Evolutionary conservation across 2,329 filamentous ascomycete genomes (phyloP).

Genomic region (Chrysoporthe deuterocubensis): DNA sequence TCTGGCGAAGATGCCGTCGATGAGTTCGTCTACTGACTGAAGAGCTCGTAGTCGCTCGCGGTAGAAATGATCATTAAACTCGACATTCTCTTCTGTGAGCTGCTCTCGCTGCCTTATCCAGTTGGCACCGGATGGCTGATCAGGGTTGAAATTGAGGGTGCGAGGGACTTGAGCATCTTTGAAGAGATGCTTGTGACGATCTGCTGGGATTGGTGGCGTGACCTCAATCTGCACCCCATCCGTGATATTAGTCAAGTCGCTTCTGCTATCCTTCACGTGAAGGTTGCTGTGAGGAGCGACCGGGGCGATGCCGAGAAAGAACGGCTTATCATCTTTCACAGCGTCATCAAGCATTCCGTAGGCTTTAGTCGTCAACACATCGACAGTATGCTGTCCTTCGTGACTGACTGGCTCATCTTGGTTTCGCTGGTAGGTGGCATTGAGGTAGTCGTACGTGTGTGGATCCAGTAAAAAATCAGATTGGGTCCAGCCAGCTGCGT

Average conservation of each 20-base stretch:
- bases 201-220: slow-evolving; percentile 57
- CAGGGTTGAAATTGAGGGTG: slow-evolving; percentile 68
- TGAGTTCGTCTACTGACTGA: slow-evolving; percentile 59
- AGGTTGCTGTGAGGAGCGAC: slow-evolving; percentile 59
- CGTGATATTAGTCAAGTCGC: slow-evolving; percentile 48
- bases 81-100: slow-evolving; percentile 41
- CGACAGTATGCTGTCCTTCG: slow-evolving; percentile 35
- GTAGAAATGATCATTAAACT: slow-evolving; percentile 56
- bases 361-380: slow-evolving; percentile 34
- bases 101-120: slow-evolving; percentile 47
- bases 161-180: slow-evolving; percentile 61
- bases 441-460: slow-evolving; percentile 66
- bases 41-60: slow-evolving; percentile 54
- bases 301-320: slow-evolving; percentile 68
- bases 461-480: slow-evolving; percentile 56
- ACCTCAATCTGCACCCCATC: slow-evolving; percentile 49
- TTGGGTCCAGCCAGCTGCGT: slow-evolving; percentile 11
- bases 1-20: slow-evolving; percentile 49
- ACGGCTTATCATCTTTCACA: slow-evolving; percentile 47
- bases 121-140: slow-evolving; percentile 48
- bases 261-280: background rate
- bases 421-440: slow-evolving; percentile 50
- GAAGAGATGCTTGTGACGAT: slow-evolving; percentile 66
- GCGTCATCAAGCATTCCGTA: slow-evolving; percentile 9
- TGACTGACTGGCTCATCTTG: slow-evolving; percentile 46